Percentiles rank a stretch among this genome's conserved stretches.
These are phyloP conservation scores for Irpex lacteus DNA, from an alignment of 1,284 basidiomycete genomes.

Conservation along the genomic window DNA sequence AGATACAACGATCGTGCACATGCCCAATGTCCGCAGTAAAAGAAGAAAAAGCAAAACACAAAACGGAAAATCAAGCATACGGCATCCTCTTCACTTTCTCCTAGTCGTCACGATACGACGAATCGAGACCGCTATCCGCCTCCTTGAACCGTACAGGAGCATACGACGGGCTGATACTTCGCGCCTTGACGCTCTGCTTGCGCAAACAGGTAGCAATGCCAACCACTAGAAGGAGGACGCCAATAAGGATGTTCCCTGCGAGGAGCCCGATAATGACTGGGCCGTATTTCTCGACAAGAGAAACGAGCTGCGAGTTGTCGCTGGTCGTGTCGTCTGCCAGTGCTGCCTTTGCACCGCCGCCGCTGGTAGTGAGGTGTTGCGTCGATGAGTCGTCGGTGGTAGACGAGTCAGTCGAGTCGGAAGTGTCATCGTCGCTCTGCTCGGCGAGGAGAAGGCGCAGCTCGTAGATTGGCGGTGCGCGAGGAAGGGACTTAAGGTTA, in stretches of 20 bases:
- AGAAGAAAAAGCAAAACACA: too few relatives aligned
- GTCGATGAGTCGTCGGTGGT: background rate
- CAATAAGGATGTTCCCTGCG: constrained; percentile 14
- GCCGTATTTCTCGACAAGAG: constrained; percentile 13
- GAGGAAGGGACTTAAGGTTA: background rate
- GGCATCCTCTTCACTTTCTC: background rate
- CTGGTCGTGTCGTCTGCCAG: background rate
- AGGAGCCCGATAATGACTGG: constrained; percentile 12
- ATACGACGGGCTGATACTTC: constrained; percentile 10
- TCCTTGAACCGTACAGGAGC: constrained; percentile 16
- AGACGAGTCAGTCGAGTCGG: background rate
- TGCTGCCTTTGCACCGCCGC: background rate
- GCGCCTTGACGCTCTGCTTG: constrained; percentile 4
- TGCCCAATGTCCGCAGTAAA: too few relatives aligned
- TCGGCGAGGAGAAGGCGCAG: background rate
- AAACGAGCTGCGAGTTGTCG: constrained; percentile 1
- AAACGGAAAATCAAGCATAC: background rate
- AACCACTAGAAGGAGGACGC: constrained; percentile 8
- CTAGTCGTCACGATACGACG: background rate
- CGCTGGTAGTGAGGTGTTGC: background rate
- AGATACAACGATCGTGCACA: too few relatives aligned
- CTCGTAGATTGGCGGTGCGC: background rate
- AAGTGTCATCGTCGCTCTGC: background rate
- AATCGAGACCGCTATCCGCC: constrained; percentile 5
- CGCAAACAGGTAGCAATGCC: constrained; percentile 9